Base-by-base conservation (phyloP, 345 rosid species). In the Eucalyptus cloeziana region DNA sequence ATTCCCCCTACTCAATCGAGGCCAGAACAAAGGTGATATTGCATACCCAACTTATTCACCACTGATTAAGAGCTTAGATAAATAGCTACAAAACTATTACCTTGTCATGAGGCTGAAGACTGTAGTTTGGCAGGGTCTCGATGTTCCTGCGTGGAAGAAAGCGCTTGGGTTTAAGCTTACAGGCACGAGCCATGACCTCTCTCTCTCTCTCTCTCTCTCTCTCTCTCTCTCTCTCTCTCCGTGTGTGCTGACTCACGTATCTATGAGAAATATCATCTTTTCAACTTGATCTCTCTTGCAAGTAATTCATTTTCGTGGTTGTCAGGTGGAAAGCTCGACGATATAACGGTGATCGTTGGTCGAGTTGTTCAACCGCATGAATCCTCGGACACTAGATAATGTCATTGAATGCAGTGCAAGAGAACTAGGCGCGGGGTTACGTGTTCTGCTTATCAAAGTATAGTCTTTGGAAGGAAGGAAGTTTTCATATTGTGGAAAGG, bases 291-390 rank as follows among this genome's bases (percentile, higher is more conserved):
- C 51, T 24, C 49, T 43, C 45, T 87, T 11, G 49, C 44, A 60
- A 30, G 22, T 15, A 17, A 33, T 37, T 44, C 21, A 67, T 40
- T n/a, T 56, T 67, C 76, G 87, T 89, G 89, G 47, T 69, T 88
- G 86, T 67, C 96, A 96, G 98, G 99, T 91, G 99, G 99, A 89
- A 97, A 96, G 92, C 95, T 94, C n/a, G 96, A 95, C 86, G 98
- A 95, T 89, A 92, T 96, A 31, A 96, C 98, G n/a, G 99, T 95
- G 87, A 93, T 97, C 49, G 94, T 97, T 56, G 95, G 95, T 51
- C 94, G 89, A 86, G 95, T 96, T 90, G 91, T 94, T 49, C 89
- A 89, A 87, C 90, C 94, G 52, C 62, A 31, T 5, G 62, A 17
- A 10, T 52, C 44, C 60, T 76, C 45, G 10, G 83, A 76, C 87